Evolutionary conservation across 2,329 filamentous ascomycete species (phyloP).

Genomic region (Aspergillus viridinutans): DNA sequence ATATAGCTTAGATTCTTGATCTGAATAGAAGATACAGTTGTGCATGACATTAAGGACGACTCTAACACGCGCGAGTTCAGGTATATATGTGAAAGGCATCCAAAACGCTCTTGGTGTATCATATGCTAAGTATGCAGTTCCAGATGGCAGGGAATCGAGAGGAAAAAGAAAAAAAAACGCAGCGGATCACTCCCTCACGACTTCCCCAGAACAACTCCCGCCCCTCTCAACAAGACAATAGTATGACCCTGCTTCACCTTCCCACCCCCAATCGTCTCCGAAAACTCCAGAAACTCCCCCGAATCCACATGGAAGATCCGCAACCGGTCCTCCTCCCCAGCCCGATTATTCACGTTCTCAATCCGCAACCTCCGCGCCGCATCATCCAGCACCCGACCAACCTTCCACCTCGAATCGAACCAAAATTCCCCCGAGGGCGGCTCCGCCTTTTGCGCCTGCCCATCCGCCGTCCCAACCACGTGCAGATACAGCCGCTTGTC

Average conservation of each 20-base stretch:
- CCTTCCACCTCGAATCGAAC: conserved; percentile 81
- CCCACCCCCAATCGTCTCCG: conserved; percentile 72
- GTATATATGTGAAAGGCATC: not conserved
- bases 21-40: not conserved
- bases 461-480: conserved; percentile 85
- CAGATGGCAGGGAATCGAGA: conserved; percentile 1
- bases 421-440: conserved; percentile 77
- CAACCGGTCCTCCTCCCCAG: conserved; percentile 63
- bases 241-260: conserved; percentile 76
- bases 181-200: conserved; percentile 33
- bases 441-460: conserved; percentile 77
- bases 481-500: conserved; percentile 89
- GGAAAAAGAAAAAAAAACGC: conserved; percentile 1
- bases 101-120: not conserved
- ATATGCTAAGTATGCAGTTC: conserved; percentile 2
- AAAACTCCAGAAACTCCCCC: conserved; percentile 79
- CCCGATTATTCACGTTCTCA: conserved; percentile 45
- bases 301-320: conserved; percentile 91
- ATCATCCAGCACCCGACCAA: conserved; percentile 60
- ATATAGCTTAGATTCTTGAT: not conserved
- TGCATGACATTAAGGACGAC: conserved; percentile 4
- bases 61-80: conserved; percentile 1
- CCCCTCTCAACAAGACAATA: conserved; percentile 78
- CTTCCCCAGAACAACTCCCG: conserved; percentile 70
- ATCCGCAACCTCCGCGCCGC: conserved; percentile 40